Conservation (phyloP, 768 basidiomycete genomes). For the Megacollybia marginata region DNA sequence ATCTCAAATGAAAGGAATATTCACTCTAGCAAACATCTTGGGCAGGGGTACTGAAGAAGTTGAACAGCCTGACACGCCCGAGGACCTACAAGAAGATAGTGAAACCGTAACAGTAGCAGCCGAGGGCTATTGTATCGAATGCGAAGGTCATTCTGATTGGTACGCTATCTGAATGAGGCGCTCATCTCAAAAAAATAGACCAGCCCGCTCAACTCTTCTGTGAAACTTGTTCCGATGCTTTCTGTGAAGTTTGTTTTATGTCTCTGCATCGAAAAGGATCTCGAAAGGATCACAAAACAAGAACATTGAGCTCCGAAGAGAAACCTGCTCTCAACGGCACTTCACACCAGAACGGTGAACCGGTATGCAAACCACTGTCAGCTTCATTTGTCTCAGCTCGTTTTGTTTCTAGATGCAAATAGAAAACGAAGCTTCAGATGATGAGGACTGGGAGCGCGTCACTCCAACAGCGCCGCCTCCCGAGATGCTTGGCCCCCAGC, state of each 20-base stretch:
- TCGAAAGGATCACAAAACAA: constrained; percentile 55
- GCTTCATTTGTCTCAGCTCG: neutral
- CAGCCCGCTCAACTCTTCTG: constrained; percentile 76
- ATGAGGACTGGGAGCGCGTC: constrained; percentile 38
- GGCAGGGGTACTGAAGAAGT: constrained; percentile 53
- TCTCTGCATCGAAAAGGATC: constrained; percentile 80
- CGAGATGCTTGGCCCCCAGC: constrained; percentile 47
- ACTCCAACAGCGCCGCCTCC: constrained; percentile 17
- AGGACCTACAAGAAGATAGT: constrained; percentile 51
- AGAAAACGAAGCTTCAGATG: constrained; percentile 22
- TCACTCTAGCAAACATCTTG: constrained; percentile 69
- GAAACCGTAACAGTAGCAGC: constrained; percentile 31
- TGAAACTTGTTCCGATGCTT: constrained; percentile 63
- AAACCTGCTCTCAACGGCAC: neutral
- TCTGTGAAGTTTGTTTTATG: constrained; percentile 82
- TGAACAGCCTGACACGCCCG: constrained; percentile 44
- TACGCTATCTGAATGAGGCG: neutral
- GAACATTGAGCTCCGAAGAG: constrained; percentile 32
- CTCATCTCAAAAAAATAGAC: constrained; percentile 35
- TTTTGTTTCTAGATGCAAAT: neutral
- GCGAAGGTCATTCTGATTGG: constrained; percentile 54
- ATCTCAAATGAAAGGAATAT: neutral
- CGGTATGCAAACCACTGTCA: constrained; percentile 13
- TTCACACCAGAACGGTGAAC: constrained; percentile 15
- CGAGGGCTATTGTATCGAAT: constrained; percentile 76